Conservation (phyloP, 106 monocot genomes). For the Alisma plantagoaquatica region DNA sequence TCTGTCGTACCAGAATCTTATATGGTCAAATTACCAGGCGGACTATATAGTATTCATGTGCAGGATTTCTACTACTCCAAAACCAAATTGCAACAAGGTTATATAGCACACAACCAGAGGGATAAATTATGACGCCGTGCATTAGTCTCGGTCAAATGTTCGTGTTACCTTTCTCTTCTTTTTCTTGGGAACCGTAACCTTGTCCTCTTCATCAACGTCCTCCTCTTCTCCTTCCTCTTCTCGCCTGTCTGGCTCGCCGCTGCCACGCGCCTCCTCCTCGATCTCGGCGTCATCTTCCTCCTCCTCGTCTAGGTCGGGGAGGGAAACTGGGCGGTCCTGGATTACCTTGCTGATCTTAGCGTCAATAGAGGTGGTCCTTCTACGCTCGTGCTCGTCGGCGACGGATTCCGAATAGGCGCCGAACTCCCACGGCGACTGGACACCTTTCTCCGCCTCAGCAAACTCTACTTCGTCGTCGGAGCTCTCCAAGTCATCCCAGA, state of each 20-base stretch:
- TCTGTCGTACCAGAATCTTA: too few species aligned
- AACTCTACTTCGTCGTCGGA: slow-evolving; percentile 33
- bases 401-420: slow-evolving; percentile 64
- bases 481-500: slow-evolving; percentile 15
- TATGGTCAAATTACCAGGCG: too few species aligned
- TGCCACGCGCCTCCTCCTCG: slow-evolving; percentile 11
- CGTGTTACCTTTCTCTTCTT: slow-evolving; percentile 5
- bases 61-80: too few species aligned
- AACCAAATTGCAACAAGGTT: too few species aligned
- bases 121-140: too few species aligned
- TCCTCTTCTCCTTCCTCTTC: slow-evolving; percentile 13
- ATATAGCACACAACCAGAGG: too few species aligned
- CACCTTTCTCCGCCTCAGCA: neutral
- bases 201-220: neutral
- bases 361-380: slow-evolving; percentile 78
- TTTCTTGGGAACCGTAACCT: neutral
- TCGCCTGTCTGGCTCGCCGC: too few species aligned
- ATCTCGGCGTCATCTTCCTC: slow-evolving; percentile 20
- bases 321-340: slow-evolving; percentile 18
- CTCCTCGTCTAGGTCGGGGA: slow-evolving; percentile 23
- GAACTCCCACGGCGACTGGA: slow-evolving; percentile 91
- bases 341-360: slow-evolving; percentile 59
- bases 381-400: slow-evolving; percentile 54
- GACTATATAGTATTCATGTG: too few species aligned
- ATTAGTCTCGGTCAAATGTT: too few species aligned